Evolutionary conservation across 2,329 filamentous ascomycete genomes (phyloP).

Genomic region (Passalora sequoiae): DNA sequence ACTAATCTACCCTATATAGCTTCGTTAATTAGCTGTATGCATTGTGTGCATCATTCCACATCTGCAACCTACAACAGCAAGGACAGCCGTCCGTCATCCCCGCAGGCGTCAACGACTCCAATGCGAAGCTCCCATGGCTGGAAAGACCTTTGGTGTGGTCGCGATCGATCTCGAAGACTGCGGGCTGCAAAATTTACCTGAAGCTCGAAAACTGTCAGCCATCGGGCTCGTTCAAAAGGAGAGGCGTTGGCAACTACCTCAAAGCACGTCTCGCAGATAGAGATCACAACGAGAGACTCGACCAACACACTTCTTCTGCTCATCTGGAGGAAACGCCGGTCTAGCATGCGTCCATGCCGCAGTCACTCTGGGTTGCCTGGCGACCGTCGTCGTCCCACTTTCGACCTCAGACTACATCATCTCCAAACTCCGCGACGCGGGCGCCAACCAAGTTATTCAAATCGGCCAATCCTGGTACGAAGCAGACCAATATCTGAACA

Average conservation of each 20-base stretch:
- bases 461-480: constrained; percentile 63
- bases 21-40: no score
- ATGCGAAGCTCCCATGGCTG: no score
- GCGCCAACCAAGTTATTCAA: constrained; percentile 62
- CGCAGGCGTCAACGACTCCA: no score
- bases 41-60: no score
- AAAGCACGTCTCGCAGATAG: constrained; percentile 39
- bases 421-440: constrained; percentile 62
- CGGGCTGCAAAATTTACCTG: constrained; percentile 76
- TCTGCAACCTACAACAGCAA: no score
- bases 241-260: constrained; percentile 68
- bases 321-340: constrained; percentile 78
- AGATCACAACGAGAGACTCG: constrained; percentile 30
- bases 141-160: constrained; percentile 67
- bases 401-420: constrained; percentile 66
- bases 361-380: constrained; percentile 56
- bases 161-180: constrained; percentile 59
- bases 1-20: no score
- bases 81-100: no score
- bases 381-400: constrained; percentile 69
- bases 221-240: constrained; percentile 81
- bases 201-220: constrained; percentile 84
- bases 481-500: constrained; percentile 62
- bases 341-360: constrained; percentile 75
- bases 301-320: constrained; percentile 65